These are phyloP conservation scores for Carex scoparia DNA, from an alignment of 176 grass and related monocot genomes.

Conservation along the genomic window DNA sequence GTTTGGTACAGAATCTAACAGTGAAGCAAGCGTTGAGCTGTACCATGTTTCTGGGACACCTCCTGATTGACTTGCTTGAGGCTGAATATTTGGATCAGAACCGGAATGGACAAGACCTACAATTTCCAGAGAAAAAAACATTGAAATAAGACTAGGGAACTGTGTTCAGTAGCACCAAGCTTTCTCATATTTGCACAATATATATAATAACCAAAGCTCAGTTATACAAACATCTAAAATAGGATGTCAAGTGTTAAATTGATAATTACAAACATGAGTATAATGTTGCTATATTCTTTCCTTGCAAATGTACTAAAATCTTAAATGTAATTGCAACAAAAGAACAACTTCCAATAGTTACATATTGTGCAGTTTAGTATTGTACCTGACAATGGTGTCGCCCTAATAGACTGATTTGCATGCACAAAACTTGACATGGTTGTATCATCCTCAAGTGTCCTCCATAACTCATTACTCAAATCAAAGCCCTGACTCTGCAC, in stretches of 20 bases:
- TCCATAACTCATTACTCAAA: slow-evolving; percentile 38
- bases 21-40: slow-evolving; percentile 40
- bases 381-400: slow-evolving; percentile 55
- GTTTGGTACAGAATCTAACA: slow-evolving; percentile 72
- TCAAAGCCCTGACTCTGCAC: slow-evolving; percentile 30
- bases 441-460: slow-evolving; percentile 36
- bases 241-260: neutral
- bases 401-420: slow-evolving; percentile 35
- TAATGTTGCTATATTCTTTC: neutral
- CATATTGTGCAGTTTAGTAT: neutral
- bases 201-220: neutral
- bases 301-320: neutral
- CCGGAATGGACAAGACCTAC: slow-evolving; percentile 42
- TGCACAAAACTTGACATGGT: slow-evolving; percentile 27
- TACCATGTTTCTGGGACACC: slow-evolving; percentile 55
- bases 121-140: slow-evolving; percentile 32
- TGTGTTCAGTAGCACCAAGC: neutral
- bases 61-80: slow-evolving; percentile 18
- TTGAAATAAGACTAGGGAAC: slow-evolving; percentile 15
- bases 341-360: neutral
- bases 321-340: neutral
- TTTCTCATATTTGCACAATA: neutral
- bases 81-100: slow-evolving; percentile 18
- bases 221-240: neutral
- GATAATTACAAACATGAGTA: neutral